Evolutionary conservation across 176 grass and related monocot species (phyloP).

Genomic region (Phragmites australis): DNA sequence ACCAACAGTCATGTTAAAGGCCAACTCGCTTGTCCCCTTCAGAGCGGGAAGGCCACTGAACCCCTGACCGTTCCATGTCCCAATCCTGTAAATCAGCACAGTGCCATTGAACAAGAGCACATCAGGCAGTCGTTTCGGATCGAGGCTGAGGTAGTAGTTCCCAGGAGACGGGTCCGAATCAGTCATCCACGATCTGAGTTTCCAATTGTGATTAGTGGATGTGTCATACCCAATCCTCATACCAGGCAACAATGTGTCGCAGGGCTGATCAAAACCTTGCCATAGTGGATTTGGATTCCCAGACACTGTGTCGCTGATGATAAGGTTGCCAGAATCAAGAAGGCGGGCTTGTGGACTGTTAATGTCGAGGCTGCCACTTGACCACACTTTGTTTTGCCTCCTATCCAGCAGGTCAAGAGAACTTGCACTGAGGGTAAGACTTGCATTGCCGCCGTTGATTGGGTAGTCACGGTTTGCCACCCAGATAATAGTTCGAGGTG

Average conservation of each 20-base stretch:
- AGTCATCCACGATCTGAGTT: conserved; percentile 42
- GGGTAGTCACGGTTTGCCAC: conserved; percentile 53
- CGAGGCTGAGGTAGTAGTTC: conserved; percentile 11
- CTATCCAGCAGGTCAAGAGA: conserved; percentile 26
- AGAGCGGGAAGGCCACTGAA: conserved; percentile 39
- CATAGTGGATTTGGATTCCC: neutral
- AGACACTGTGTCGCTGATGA: conserved; percentile 16
- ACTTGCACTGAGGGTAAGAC: conserved; percentile 5
- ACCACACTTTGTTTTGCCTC: conserved; percentile 20
- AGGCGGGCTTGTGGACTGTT: conserved; percentile 39
- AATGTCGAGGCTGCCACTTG: neutral
- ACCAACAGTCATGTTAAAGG: conserved; percentile 11
- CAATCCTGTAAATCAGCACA: neutral
- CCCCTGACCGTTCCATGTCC: conserved; percentile 48
- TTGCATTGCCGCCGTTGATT: neutral
- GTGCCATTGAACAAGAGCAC: neutral
- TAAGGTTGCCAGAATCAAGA: conserved; percentile 49
- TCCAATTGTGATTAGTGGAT: neutral
- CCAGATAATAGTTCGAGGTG: conserved; percentile 42
- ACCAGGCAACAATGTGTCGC: conserved; percentile 46
- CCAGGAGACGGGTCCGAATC: conserved; percentile 32
- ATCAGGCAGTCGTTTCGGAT: conserved; percentile 30
- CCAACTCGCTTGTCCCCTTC: neutral
- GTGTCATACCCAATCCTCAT: conserved; percentile 41
- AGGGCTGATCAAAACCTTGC: conserved; percentile 58